Evolutionary conservation across 352 stramenopile genomes (phyloP), one percentile per base, ranked within the genome.

Genomic region (Phytophthora pistaciae): DNA sequence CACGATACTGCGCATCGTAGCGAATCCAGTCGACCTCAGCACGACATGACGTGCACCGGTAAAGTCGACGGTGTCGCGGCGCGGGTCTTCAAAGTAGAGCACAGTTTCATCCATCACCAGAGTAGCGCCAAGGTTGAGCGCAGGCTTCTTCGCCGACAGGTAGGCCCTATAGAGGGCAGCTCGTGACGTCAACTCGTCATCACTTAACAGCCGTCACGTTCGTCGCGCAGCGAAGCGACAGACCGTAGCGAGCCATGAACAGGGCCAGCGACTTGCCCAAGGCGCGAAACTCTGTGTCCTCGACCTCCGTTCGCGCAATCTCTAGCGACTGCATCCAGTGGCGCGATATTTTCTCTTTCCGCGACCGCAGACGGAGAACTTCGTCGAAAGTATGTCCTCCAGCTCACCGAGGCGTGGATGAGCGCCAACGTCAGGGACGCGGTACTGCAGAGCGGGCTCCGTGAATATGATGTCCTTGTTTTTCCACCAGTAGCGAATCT

Each of bases 261-360:
- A 57, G 16, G 23, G 58, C 64, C 20, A 80, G 64, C 50, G 60
- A 74, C 46, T 74, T 77, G 68, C 68, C 59, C 13, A 68, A 77
- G 4, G 61, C 60, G 4, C 55, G 31, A 44, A 77, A 75, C 6
- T 70, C 49, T 1, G 60, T 52, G 29, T 40, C 48, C 20, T 66
- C 20, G 2, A 9, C 21, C 13, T 66, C 48, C 48, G 33, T 40
- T 6, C 38, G 3, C 6, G 38, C 56, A 36, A 62, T 29, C 38
- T 40, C 38, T 38, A 62, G 18, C 13, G 42, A 65, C 57, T 73
- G 53, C 16, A 66, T 56, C 49, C 60, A 66, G 40, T 63, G 60
- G 8, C 38, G 49, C 16, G 36, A 70, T 25, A 74, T 55, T 21
- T 70, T 70, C 20, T 60, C 31, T 10, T 62, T 69, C 27, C 20